These are phyloP conservation scores for Pelargonium australe DNA, from an alignment of 441 rosid genomes.

Conservation along the genomic window DNA sequence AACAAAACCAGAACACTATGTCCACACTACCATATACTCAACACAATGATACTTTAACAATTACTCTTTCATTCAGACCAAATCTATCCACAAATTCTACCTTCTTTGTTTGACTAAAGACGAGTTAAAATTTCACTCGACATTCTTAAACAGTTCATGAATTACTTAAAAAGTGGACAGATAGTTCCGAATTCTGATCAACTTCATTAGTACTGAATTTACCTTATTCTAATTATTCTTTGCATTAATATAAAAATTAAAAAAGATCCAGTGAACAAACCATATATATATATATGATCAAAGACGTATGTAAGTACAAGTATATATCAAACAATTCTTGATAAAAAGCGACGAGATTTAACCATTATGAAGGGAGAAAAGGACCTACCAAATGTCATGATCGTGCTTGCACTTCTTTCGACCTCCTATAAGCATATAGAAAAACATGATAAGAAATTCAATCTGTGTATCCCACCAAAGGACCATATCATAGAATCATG, in stretches of 20 bases:
- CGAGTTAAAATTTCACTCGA: background rate
- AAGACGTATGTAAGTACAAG: background rate
- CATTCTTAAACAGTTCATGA: background rate
- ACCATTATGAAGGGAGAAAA: slow-evolving; percentile 5
- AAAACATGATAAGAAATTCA: slow-evolving; percentile 10
- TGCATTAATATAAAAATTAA: too few relatives aligned
- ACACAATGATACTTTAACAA: background rate
- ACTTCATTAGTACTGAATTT: too few relatives aligned
- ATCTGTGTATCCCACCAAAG: slow-evolving; percentile 11
- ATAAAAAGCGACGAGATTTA: background rate
- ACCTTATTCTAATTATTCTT: background rate
- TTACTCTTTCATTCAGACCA: background rate
- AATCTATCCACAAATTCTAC: background rate
- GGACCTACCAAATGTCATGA: slow-evolving; percentile 65
- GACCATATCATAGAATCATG: background rate
- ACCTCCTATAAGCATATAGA: slow-evolving; percentile 51
- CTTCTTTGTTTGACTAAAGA: background rate
- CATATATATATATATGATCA: background rate
- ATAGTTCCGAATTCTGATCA: background rate
- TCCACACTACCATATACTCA: background rate
- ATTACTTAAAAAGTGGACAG: background rate
- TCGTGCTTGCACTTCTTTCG: slow-evolving; percentile 66
- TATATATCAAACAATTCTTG: too few relatives aligned
- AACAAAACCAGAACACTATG: background rate
- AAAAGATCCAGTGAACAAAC: background rate